A percentile compares a stretch with the other conserved stretches of the same genome.
phyloP scores from a whole-genome alignment of 208 protist species.

The Vickermania spadyakhi region DNA sequence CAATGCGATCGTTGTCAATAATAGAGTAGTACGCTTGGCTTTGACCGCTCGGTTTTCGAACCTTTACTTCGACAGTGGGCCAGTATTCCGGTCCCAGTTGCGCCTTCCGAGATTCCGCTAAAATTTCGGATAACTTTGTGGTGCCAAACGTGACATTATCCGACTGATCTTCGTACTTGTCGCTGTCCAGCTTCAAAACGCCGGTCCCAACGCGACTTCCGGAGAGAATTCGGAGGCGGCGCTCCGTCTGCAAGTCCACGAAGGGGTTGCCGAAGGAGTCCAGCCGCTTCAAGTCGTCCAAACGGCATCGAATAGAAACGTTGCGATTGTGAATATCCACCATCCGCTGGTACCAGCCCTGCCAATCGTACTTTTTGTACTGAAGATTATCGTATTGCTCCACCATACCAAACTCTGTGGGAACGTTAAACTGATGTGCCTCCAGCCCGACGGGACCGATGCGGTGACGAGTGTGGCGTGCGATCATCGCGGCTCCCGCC shows the following conservation, averaged over 20 bases:
- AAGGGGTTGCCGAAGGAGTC: constrained; percentile 67
- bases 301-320: constrained; percentile 69
- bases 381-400: constrained; percentile 86
- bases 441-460: constrained; percentile 59
- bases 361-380: constrained; percentile 88
- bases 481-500: constrained; percentile 62
- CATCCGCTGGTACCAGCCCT: constrained; percentile 88
- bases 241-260: constrained; percentile 75
- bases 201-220: constrained; percentile 77
- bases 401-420: constrained; percentile 73
- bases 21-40: constrained; percentile 82
- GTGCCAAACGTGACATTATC: constrained; percentile 80
- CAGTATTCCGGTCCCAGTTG: constrained; percentile 82
- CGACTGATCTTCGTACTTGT: constrained; percentile 84
- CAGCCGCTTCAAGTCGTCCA: constrained; percentile 73
- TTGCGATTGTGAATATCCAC: constrained; percentile 87
- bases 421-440: constrained; percentile 62
- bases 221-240: constrained; percentile 72
- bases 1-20: constrained; percentile 78
- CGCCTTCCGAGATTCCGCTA: constrained; percentile 84
- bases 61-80: constrained; percentile 87
- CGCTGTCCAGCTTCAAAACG: constrained; percentile 81
- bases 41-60: constrained; percentile 73
- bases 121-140: constrained; percentile 66
- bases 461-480: constrained; percentile 65